Percentiles rank a stretch among this genome's conserved stretches.
Conservation (phyloP, 1,284 basidiomycete genomes). For the Puccinia sorghi region DNA sequence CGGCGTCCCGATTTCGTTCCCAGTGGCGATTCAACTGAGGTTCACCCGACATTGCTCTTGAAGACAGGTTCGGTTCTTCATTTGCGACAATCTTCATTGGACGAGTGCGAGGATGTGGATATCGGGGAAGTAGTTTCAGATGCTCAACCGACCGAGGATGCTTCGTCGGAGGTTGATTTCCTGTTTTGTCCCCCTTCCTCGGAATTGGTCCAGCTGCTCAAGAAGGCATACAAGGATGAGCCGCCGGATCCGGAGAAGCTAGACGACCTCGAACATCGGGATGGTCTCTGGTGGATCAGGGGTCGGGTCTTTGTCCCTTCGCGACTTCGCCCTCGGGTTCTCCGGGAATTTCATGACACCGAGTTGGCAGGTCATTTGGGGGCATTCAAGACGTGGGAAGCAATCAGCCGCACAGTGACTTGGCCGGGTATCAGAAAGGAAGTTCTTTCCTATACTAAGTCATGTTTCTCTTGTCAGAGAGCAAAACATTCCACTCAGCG, state of each 20-base stretch:
- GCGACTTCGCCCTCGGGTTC: not conserved
- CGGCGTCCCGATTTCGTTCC: not conserved
- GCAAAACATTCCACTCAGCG: not conserved
- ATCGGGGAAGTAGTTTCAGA: no score
- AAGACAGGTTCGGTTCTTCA: no score
- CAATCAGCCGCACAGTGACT: constrained; percentile 1
- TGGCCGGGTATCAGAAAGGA: constrained; percentile 26
- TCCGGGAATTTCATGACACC: not conserved
- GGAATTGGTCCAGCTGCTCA: not conserved
- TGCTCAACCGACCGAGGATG: no score
- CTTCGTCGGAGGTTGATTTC: not conserved
- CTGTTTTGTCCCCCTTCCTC: not conserved
- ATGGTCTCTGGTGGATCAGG: not conserved
- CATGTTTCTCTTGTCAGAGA: constrained; percentile 16
- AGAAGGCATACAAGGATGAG: not conserved
- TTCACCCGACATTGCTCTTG: no score
- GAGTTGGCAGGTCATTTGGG: not conserved
- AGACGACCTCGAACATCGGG: not conserved
- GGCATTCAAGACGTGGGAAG: not conserved
- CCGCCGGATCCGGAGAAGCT: not conserved
- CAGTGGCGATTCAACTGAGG: no score
- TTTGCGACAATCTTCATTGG: no score
- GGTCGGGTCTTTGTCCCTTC: not conserved
- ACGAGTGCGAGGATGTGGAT: no score
- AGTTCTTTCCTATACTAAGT: not conserved